Evolutionary conservation across 2,329 filamentous ascomycete species (phyloP).

Genomic region (Aspergillus sp.): DNA sequence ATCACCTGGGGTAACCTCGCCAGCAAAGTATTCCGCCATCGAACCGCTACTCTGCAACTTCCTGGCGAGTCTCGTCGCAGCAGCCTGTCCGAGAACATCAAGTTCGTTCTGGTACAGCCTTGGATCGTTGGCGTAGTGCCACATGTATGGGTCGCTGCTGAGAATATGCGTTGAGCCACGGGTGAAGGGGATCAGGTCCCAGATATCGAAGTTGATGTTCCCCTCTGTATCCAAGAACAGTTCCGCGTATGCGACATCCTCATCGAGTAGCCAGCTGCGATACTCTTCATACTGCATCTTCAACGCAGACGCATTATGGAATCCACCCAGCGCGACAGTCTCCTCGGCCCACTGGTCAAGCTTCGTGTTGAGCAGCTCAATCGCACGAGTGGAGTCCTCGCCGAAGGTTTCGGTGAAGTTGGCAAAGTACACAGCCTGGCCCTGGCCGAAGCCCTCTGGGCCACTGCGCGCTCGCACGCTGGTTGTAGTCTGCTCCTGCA

Average conservation of each 20-base stretch:
- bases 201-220: constrained; percentile 26
- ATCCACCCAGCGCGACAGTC: constrained; percentile 25
- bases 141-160: constrained; percentile 26
- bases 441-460: constrained; percentile 19
- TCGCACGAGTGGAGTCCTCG: constrained; percentile 16
- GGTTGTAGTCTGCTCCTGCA: constrained; percentile 31
- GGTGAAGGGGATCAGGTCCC: constrained; percentile 31
- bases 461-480: constrained; percentile 16
- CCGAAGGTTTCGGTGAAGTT: constrained; percentile 29
- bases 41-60: constrained; percentile 17
- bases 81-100: constrained; percentile 27
- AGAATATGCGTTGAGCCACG: constrained; percentile 26
- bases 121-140: constrained; percentile 23
- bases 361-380: constrained; percentile 24
- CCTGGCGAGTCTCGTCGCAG: constrained; percentile 27
- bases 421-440: constrained; percentile 28
- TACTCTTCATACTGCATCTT: constrained; percentile 28
- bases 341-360: constrained; percentile 28
- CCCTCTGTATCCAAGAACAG: constrained; percentile 28
- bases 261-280: constrained; percentile 26
- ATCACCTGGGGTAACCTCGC: background rate
- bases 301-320: constrained; percentile 26
- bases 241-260: constrained; percentile 28
- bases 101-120: constrained; percentile 29
- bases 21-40: constrained; percentile 19